Evolutionary conservation across 2,329 filamentous ascomycete genomes (phyloP).

Genomic region (Trichoderma aggressivum): DNA sequence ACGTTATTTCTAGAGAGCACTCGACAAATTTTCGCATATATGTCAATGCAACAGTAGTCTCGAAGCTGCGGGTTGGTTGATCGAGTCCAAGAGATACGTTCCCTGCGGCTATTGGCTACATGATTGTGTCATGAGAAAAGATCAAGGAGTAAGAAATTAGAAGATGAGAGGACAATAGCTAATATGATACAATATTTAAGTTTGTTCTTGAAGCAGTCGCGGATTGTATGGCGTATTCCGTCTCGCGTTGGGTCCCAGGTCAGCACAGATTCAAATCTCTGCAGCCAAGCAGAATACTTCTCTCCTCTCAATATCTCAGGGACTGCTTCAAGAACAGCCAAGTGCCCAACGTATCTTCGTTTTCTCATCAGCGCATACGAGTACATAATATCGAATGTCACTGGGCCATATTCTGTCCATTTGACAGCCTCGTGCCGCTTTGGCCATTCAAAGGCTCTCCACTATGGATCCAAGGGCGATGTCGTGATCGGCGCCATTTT

Average conservation of each 20-base stretch:
- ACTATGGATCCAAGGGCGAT: constrained; percentile 13
- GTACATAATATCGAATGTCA: not conserved
- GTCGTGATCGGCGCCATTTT: constrained; percentile 20
- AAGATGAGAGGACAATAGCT: not conserved
- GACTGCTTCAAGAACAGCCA: not conserved
- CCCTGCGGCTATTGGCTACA: not conserved
- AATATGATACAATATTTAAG: not conserved
- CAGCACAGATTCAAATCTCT: not conserved
- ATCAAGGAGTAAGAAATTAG: not conserved
- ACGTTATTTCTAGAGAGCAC: too few relatives aligned
- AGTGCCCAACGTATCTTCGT: not conserved
- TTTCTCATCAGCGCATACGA: not conserved
- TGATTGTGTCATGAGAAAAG: not conserved
- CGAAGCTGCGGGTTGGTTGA: not conserved
- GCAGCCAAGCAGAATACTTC: not conserved
- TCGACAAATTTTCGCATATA: too few relatives aligned
- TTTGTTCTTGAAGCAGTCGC: not conserved
- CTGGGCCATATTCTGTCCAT: not conserved
- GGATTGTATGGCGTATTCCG: not conserved
- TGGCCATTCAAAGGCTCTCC: not conserved
- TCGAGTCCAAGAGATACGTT: not conserved
- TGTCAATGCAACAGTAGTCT: not conserved
- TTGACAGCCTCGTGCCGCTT: not conserved
- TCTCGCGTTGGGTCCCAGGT: not conserved
- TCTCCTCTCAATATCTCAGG: not conserved